Percentiles rank a stretch among this genome's conserved stretches.
These are phyloP conservation scores for Bolboschoenus planiculmis DNA, from an alignment of 176 grass and related monocot genomes.

Conservation along the genomic window DNA sequence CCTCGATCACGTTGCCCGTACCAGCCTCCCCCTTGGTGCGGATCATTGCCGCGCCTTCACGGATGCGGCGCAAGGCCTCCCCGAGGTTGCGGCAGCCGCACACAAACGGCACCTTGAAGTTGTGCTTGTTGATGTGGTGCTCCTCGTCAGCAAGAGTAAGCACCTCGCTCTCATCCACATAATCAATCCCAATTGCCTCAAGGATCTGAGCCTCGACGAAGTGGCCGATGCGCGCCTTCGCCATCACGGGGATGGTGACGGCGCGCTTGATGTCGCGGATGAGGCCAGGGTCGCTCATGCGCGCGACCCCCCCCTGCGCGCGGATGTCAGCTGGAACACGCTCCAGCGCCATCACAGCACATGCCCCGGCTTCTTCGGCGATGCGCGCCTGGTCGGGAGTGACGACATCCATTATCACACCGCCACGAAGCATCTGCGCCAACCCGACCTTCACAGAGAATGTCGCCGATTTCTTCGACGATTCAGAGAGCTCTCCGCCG, in stretches of 20 bases:
- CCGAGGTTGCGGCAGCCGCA: constrained; percentile 76
- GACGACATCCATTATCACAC: constrained; percentile 77
- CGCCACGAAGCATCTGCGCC: constrained; percentile 73
- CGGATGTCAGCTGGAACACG: constrained; percentile 81
- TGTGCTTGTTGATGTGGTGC: constrained; percentile 84
- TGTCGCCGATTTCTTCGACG: constrained; percentile 34
- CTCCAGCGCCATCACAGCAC: constrained; percentile 77
- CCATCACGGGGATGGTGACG: constrained; percentile 97
- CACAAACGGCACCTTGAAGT: constrained; percentile 70
- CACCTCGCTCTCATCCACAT: constrained; percentile 86
- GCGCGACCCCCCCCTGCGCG: constrained; percentile 53
- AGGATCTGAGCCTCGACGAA: constrained; percentile 82
- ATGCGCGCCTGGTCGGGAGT: constrained; percentile 59
- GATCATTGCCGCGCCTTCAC: constrained; percentile 79
- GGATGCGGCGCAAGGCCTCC: constrained; percentile 60
- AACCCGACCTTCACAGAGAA: constrained; percentile 79
- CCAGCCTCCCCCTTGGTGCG: constrained; percentile 84
- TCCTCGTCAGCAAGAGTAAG: constrained; percentile 58
- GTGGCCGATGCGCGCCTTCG: constrained; percentile 85
- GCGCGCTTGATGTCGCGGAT: constrained; percentile 89
- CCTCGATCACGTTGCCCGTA: constrained; percentile 67
- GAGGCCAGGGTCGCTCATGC: constrained; percentile 69
- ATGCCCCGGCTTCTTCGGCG: constrained; percentile 73
- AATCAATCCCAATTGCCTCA: constrained; percentile 67
- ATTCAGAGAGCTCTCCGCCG: constrained; percentile 29